These are phyloP conservation scores for Henningerozyma blattae DNA, from an alignment of 805 yeast species.

Conservation along the genomic window DNA sequence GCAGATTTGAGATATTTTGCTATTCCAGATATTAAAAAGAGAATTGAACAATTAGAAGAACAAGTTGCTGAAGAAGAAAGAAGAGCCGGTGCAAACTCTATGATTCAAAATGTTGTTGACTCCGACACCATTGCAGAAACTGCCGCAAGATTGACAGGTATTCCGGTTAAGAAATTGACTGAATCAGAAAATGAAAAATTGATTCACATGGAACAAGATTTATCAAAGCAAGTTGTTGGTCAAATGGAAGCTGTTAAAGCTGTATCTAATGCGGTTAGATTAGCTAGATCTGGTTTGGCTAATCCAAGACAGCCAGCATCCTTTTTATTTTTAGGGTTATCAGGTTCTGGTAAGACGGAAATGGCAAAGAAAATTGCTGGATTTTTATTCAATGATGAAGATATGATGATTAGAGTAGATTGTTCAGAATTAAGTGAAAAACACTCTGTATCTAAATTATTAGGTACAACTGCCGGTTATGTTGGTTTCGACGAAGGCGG, in stretches of 20 bases:
- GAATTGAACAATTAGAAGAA: conserved; percentile 63
- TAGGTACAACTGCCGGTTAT: conserved; percentile 97
- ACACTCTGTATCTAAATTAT: conserved; percentile 85
- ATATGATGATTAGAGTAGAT: conserved; percentile 94
- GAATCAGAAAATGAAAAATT: conserved; percentile 92
- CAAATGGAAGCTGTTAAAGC: conserved; percentile 94
- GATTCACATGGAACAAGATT: conserved; percentile 85
- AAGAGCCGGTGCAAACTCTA: conserved; percentile 42
- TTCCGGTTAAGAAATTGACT: conserved; percentile 87
- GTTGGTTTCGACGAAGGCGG: conserved; percentile 99
- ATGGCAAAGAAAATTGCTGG: conserved; percentile 95
- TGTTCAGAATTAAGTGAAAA: conserved; percentile 95
- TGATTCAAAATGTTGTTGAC: conserved; percentile 85
- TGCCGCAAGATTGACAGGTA: conserved; percentile 92
- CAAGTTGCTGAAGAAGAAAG: conserved; percentile 69
- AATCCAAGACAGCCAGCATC: conserved; percentile 97
- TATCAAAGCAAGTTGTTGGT: conserved; percentile 80
- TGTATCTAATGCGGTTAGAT: conserved; percentile 87
- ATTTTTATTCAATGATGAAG: conserved; percentile 89
- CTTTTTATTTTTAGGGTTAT: conserved; percentile 84
- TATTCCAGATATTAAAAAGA: conserved; percentile 78
- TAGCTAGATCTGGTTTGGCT: conserved; percentile 87
- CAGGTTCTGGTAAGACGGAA: conserved; percentile 98
- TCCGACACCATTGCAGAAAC: conserved; percentile 92
- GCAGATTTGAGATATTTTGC: conserved; percentile 97